Evolutionary conservation across 805 yeast species (phyloP), one percentile per base, ranked within the genome.

Genomic region (Kockiozyma suomiensis): DNA sequence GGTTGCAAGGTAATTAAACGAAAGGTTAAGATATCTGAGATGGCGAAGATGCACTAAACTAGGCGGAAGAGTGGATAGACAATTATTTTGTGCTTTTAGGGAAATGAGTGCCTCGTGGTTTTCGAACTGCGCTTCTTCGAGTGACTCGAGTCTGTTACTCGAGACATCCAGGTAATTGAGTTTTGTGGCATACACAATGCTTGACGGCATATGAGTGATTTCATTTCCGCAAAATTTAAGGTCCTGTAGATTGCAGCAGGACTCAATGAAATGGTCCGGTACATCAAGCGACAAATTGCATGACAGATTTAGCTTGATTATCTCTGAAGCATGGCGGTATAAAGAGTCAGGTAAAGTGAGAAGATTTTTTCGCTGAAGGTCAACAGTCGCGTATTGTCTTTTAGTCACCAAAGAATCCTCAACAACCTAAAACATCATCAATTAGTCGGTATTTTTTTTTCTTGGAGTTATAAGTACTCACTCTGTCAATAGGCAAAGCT

Each of bases 321-420:
- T 90, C 63, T 89, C 93, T 57, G 86, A 82, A 0, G 96, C 88
- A 61, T 84, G 88, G 66, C 84, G 88, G 70, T 87, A 90, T 64
- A 92, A 82, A 30, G 87, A 80, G 55, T 90, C 87, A 0, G 97
- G 97, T 6, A 93, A 88, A 19, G 90, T 89, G 63, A 89, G 90
- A 57, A 92, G 76, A 67, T 87, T 86, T 77, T 87, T 81, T 56
- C 87, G 83, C 40, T 85, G 81, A 62, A 91, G 78, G 70, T 88
- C 84, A 10, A 90, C 96, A 70, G 85, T 84, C 23, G 85, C 84
- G 62, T 85, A 85, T 72, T 88, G 88, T 59, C 79, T 28, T 2
- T 25, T 45, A 21, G 32, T 13, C 12, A 28, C 10, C 7, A 50
- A 5, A 30, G 56, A 52, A 38, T 59, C 56, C 17, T 58, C 60